phyloP scores from a whole-genome alignment of 768 basidiomycete genomes.

The Xerocomus brunneocitrinus region DNA sequence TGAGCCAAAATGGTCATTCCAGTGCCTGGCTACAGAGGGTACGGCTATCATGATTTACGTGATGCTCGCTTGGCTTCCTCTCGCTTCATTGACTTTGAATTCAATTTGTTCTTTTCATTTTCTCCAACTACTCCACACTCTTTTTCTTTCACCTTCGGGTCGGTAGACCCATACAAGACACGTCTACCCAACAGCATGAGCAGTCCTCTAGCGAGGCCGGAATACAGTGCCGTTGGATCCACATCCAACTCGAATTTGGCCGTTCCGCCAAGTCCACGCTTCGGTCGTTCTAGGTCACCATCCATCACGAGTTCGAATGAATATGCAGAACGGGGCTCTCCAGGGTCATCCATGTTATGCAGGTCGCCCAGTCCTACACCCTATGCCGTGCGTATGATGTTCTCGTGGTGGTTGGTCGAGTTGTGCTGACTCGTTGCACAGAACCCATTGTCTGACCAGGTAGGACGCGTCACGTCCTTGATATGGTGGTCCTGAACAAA shows the following conservation, averaged over 20 bases:
- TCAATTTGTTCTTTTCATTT: conserved; percentile 1
- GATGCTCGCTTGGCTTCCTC: background rate
- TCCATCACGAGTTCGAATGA: conserved; percentile 18
- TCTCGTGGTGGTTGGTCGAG: background rate
- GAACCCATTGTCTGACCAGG: conserved; percentile 29
- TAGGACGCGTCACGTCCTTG: background rate
- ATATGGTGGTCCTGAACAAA: background rate
- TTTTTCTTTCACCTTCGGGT: conserved; percentile 6
- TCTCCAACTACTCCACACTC: conserved; percentile 19
- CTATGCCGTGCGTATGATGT: conserved; percentile 19
- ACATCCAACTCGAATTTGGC: conserved; percentile 20
- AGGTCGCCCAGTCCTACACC: conserved; percentile 28
- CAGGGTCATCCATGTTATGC: conserved; percentile 5
- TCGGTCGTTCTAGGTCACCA: conserved; percentile 8
- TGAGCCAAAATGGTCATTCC: background rate
- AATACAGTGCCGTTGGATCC: conserved; percentile 26
- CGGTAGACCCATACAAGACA: background rate
- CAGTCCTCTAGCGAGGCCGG: conserved; percentile 23
- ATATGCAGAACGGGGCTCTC: conserved; percentile 13
- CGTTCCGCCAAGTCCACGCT: conserved; percentile 12
- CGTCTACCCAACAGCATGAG: conserved; percentile 18
- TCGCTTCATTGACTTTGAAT: conserved; percentile 1
- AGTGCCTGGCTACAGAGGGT: background rate
- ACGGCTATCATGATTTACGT: background rate
- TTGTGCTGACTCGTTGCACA: conserved; percentile 3